These are phyloP conservation scores for Wolfiporia cocos DNA, from an alignment of 1,284 basidiomycete genomes.

Conservation along the genomic window DNA sequence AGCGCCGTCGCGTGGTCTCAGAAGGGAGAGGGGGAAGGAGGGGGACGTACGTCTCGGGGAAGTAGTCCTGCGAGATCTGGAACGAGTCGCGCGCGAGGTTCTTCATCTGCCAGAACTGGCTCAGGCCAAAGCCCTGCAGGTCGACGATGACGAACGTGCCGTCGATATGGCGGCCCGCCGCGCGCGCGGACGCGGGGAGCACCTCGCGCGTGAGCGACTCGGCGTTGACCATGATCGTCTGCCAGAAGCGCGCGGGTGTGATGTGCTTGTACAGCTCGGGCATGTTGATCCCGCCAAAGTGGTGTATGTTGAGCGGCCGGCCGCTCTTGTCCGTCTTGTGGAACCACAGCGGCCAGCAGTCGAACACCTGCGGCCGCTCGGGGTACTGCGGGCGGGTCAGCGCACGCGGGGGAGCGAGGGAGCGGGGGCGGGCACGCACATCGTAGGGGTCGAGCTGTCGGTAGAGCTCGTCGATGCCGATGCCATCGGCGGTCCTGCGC, in stretches of 20 bases:
- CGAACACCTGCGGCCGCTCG: conserved; percentile 58
- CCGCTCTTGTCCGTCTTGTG: conserved; percentile 74
- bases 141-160: conserved; percentile 60
- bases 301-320: conserved; percentile 61
- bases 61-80: conserved; percentile 72
- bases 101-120: conserved; percentile 73
- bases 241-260: conserved; percentile 58
- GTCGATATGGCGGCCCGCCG: conserved; percentile 42
- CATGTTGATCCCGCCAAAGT: conserved; percentile 54
- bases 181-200: conserved; percentile 54
- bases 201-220: conserved; percentile 60
- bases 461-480: conserved; percentile 55
- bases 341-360: conserved; percentile 70
- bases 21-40: not conserved
- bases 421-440: conserved; percentile 30
- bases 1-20: too few species aligned
- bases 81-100: conserved; percentile 50
- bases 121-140: conserved; percentile 57
- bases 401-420: not conserved
- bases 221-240: conserved; percentile 53
- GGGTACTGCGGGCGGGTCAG: conserved; percentile 43
- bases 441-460: conserved; percentile 53
- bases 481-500: conserved; percentile 47
- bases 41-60: conserved; percentile 58
- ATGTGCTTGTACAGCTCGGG: conserved; percentile 54